phyloP scores from a whole-genome alignment of 2,329 filamentous ascomycete species.

The Arthroderma sp. region DNA sequence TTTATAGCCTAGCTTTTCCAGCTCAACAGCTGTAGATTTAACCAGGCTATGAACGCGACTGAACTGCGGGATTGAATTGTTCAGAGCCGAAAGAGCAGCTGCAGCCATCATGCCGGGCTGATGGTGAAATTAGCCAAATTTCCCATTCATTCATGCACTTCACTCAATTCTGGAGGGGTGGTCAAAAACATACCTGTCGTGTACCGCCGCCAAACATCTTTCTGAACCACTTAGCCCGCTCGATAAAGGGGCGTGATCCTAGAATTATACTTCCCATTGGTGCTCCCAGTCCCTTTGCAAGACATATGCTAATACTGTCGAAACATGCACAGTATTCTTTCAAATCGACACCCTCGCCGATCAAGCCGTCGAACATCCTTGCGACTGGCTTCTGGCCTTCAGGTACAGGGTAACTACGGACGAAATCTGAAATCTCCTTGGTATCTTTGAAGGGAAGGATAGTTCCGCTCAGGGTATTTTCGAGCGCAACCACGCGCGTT shows the following conservation, averaged over 20 bases:
- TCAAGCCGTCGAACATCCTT: constrained; percentile 18
- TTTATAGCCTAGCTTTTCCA: constrained; percentile 13
- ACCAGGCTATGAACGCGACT: constrained; percentile 15
- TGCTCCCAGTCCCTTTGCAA: constrained; percentile 22
- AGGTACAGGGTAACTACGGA: constrained; percentile 15
- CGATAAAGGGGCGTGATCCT: constrained; percentile 16
- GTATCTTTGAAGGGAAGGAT: constrained; percentile 18
- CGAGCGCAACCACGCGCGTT: constrained; percentile 19
- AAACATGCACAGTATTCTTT: constrained; percentile 21
- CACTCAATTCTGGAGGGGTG: neutral
- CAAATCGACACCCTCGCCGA: constrained; percentile 14
- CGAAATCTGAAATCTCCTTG: constrained; percentile 18
- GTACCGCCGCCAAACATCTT: constrained; percentile 23
- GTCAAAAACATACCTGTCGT: constrained; percentile 14
- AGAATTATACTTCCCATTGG: constrained; percentile 22
- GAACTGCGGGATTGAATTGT: constrained; percentile 14
- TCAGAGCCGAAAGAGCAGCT: constrained; percentile 14
- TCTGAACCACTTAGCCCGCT: constrained; percentile 18
- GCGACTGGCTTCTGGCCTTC: constrained; percentile 16
- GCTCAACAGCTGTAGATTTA: constrained; percentile 11
- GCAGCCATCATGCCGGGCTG: constrained; percentile 21
- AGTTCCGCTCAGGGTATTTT: constrained; percentile 18
- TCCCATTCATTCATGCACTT: neutral
- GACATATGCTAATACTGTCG: constrained; percentile 21
- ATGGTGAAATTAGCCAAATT: neutral